phyloP scores from a whole-genome alignment of 352 stramenopile genomes.

The Discostella stelligera region DNA sequence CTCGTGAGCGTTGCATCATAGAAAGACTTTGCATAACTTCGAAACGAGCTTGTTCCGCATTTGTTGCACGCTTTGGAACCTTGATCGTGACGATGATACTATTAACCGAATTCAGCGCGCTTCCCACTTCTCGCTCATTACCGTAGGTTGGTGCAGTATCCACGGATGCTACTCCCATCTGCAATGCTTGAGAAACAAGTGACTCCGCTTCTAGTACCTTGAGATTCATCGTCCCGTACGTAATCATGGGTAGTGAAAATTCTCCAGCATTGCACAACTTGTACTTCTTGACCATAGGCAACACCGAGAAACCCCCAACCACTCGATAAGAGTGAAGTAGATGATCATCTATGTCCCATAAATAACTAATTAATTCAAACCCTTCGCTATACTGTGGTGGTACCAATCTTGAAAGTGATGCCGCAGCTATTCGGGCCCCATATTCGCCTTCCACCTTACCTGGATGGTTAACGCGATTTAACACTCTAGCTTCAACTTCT shows the following conservation, averaged over 20 bases:
- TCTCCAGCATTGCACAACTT: slow-evolving; percentile 26
- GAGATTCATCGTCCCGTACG: slow-evolving; percentile 69
- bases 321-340: slow-evolving; percentile 26
- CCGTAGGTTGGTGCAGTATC: slow-evolving; percentile 81
- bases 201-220: slow-evolving; percentile 36
- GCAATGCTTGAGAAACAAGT: slow-evolving; percentile 42
- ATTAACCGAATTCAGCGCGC: slow-evolving; percentile 21
- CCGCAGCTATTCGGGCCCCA: slow-evolving; percentile 53
- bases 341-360: slow-evolving; percentile 18
- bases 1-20: slow-evolving; percentile 37
- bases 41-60: slow-evolving; percentile 46
- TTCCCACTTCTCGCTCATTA: slow-evolving; percentile 66
- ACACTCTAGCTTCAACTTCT: slow-evolving; percentile 57
- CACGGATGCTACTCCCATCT: slow-evolving; percentile 50
- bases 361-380: slow-evolving; percentile 62
- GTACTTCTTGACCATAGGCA: slow-evolving; percentile 15
- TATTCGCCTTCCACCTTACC: slow-evolving; percentile 64
- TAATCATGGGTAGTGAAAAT: slow-evolving; percentile 47
- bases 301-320: not conserved
- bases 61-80: slow-evolving; percentile 65
- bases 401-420: slow-evolving; percentile 46
- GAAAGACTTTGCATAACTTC: slow-evolving; percentile 53
- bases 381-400: slow-evolving; percentile 64
- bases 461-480: slow-evolving; percentile 69
- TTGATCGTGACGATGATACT: slow-evolving; percentile 59